Percentiles rank a stretch among this genome's conserved stretches.
These are phyloP conservation scores for Colletotrichum musicola DNA, from an alignment of 2,329 filamentous ascomycete genomes.

Conservation along the genomic window DNA sequence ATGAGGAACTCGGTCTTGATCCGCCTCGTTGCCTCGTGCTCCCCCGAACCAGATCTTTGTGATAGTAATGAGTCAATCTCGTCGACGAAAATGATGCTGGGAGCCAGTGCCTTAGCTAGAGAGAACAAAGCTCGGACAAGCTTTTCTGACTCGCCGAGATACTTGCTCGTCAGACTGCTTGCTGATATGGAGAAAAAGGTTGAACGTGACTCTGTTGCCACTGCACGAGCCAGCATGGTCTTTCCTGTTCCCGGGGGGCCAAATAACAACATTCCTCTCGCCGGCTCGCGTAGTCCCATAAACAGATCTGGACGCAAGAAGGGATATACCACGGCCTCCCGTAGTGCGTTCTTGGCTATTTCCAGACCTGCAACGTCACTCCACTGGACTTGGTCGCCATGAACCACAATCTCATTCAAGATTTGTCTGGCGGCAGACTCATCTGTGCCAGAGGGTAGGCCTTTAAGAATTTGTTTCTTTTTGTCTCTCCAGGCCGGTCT, in stretches of 20 bases:
- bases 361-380: conserved; percentile 92
- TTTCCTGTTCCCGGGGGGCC: conserved; percentile 98
- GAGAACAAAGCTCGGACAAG: conserved; percentile 92
- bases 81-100: conserved; percentile 98
- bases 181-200: conserved; percentile 98
- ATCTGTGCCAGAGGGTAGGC: conserved; percentile 86
- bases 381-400: conserved; percentile 96
- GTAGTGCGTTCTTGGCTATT: conserved; percentile 88
- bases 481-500: conserved; percentile 71
- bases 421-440: conserved; percentile 88
- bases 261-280: conserved; percentile 94
- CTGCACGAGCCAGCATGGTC: conserved; percentile 95
- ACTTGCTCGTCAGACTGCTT: conserved; percentile 94
- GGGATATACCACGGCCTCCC: conserved; percentile 96
- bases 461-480: conserved; percentile 77
- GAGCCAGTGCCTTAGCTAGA: conserved; percentile 88
- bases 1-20: conserved; percentile 99
- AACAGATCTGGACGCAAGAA: conserved; percentile 96
- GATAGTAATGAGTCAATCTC: conserved; percentile 97
- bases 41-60: conserved; percentile 82
- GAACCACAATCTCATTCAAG: conserved; percentile 93
- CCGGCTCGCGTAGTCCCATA: conserved; percentile 93
- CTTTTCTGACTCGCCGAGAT: conserved; percentile 95
- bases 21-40: conserved; percentile 91
- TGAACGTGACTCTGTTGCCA: conserved; percentile 93